Base-by-base conservation (phyloP, 2,329 filamentous ascomycete species). In the Fusarium sp. region DNA sequence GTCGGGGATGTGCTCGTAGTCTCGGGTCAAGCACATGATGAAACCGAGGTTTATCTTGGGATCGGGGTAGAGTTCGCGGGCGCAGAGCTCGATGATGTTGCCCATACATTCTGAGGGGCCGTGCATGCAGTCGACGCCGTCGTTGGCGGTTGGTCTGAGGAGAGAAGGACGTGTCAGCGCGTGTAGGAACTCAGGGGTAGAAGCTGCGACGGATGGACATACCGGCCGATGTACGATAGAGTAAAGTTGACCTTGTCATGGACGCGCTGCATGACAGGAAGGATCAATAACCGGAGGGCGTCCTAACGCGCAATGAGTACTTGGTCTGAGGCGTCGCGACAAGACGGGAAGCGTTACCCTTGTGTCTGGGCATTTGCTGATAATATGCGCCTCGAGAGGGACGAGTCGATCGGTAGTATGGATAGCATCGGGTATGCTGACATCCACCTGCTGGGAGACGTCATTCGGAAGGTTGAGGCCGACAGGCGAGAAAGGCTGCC, bases 281-380 rank as follows among this genome's bases (percentile, higher is more conserved):
- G 81, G 23, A 99, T 85, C 73, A 99, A 82, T 64, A 93, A 83
- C 67, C 89, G 87, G 18, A 99, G 83, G 75, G 95, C 97, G 76
- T 93, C 91, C 83, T 86, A 64, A 13, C 51, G 25, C n/a, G 34
- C 29, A 23, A 60, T 74, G 44, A 74, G 57, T 14, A 58, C 11
- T 44, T 31, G 61, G 16, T 27, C 25, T n/a, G 14, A 29, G 10
- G 34, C 29, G 34, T 10, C 7, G 40, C 27, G 42, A 14, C 14
- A 38, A n/a, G 8, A 31, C 4, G 40, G 40, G 36, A 31, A 38
- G 27, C 65, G 81, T 10, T 75, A 87, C 86, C 78, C 85, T 86
- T 2, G 96, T 93, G 80, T 99, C 96, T 0, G 95, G 94, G 76
- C 96, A 99, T 84, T 98, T 97, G 81, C 90, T 92, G 90, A 98